A percentile compares a stretch with the other conserved stretches of the same genome.
Evolutionary conservation across 805 yeast species (phyloP).

Genomic region (Starmerella riodocensis): DNA sequence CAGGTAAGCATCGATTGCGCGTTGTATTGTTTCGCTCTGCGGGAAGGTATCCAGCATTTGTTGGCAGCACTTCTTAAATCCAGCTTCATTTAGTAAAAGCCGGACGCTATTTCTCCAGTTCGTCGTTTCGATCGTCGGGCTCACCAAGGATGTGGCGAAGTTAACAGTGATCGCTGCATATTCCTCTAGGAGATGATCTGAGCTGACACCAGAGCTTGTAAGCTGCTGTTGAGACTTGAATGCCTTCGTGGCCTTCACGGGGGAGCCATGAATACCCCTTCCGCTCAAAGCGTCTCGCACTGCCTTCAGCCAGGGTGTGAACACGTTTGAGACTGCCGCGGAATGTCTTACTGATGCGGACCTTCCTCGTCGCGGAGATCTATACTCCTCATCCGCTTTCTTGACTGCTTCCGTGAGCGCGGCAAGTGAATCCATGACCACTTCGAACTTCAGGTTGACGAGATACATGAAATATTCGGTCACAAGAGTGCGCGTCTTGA

Average conservation of each 20-base stretch:
- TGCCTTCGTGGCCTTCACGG: conserved; percentile 87
- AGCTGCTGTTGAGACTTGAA: conserved; percentile 29
- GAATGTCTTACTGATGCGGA: neutral
- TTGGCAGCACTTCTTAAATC: conserved; percentile 27
- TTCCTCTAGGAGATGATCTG: conserved; percentile 54
- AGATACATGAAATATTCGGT: conserved; percentile 60
- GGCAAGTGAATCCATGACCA: conserved; percentile 42
- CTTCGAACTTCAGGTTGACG: conserved; percentile 39
- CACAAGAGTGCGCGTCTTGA: conserved; percentile 64
- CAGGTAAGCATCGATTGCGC: conserved; percentile 36
- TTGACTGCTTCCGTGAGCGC: conserved; percentile 3
- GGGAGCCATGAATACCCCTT: conserved; percentile 76
- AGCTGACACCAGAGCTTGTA: conserved; percentile 20
- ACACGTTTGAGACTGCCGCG: conserved; percentile 31
- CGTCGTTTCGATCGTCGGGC: conserved; percentile 22
- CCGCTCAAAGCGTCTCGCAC: conserved; percentile 65
- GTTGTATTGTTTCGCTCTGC: conserved; percentile 33
- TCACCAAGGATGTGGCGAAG: conserved; percentile 47
- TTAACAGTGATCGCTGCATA: conserved; percentile 60
- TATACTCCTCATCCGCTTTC: neutral
- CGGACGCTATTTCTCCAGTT: conserved; percentile 42
- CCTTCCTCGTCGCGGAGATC: neutral
- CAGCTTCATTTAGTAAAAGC: conserved; percentile 44
- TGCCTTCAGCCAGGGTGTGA: conserved; percentile 58
- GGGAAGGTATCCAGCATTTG: conserved; percentile 5